phyloP scores from a whole-genome alignment of 2,329 filamentous ascomycete genomes.

The Paracoccidioides brasiliensis region DNA sequence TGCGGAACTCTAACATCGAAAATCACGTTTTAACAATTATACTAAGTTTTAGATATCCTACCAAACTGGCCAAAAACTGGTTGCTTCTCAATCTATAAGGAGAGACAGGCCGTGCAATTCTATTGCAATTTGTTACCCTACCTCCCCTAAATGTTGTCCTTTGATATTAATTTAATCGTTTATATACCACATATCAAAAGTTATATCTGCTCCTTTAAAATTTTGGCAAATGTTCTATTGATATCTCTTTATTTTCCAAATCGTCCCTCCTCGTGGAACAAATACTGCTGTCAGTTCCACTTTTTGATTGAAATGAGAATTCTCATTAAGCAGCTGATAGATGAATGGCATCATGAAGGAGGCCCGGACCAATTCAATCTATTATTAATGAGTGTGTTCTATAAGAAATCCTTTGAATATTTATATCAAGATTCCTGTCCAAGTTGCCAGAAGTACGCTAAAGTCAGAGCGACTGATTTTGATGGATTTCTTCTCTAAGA shows the following conservation, averaged over 20 bases:
- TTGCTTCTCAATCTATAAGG: not conserved
- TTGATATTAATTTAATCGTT: too few species aligned
- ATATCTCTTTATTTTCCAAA: not conserved
- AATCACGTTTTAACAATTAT: not conserved
- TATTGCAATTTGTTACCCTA: not conserved
- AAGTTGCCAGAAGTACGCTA: not conserved
- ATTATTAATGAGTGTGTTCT: not conserved
- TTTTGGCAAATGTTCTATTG: not conserved
- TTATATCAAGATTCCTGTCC: not conserved
- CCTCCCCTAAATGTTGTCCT: too few species aligned
- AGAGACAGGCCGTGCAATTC: not conserved
- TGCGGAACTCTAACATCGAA: not conserved
- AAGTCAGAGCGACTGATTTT: not conserved
- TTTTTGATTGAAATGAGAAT: not conserved
- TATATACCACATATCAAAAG: not conserved
- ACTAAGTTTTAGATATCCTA: not conserved
- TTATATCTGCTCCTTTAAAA: not conserved
- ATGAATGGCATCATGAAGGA: not conserved
- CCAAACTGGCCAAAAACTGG: not conserved
- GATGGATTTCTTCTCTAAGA: not conserved
- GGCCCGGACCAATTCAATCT: not conserved
- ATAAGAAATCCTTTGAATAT: not conserved
- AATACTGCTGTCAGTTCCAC: not conserved
- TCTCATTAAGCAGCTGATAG: too few species aligned
- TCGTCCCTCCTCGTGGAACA: too few species aligned